A percentile compares a stretch with the other conserved stretches of the same genome.
Conservation (phyloP, 768 basidiomycete genomes). For the Russula compacta region DNA sequence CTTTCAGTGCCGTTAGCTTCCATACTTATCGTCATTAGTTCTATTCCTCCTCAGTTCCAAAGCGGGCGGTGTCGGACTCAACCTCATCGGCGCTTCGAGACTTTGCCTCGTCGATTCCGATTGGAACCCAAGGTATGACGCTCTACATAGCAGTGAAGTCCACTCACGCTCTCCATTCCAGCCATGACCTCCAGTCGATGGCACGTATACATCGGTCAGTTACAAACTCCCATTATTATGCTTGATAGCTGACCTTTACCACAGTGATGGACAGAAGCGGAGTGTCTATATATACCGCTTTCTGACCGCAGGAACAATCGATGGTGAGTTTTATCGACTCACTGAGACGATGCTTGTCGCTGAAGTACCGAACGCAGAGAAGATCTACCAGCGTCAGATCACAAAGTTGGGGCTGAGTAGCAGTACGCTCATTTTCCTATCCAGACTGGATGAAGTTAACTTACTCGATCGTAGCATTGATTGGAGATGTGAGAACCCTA, state of each 20-base stretch:
- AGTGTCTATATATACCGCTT: conserved; percentile 87
- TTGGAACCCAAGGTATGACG: conserved; percentile 78
- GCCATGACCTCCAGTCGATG: conserved; percentile 94
- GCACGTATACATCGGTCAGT: conserved; percentile 84
- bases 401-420: conserved; percentile 88
- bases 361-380: conserved; percentile 40
- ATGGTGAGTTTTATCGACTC: conserved; percentile 39
- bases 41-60: conserved; percentile 91
- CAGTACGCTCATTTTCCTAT: conserved; percentile 44
- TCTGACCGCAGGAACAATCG: conserved; percentile 81
- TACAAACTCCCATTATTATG: background rate
- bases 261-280: conserved; percentile 87
- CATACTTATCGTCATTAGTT: conserved; percentile 37
- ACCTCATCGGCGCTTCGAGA: conserved; percentile 84
- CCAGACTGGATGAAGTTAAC: conserved; percentile 1
- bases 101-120: conserved; percentile 83
- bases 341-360: background rate
- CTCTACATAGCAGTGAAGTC: background rate
- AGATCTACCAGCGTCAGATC: conserved; percentile 89
- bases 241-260: conserved; percentile 1
- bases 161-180: conserved; percentile 24
- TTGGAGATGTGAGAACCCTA: conserved; percentile 48
- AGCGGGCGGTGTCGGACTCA: conserved; percentile 91
- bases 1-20: background rate
- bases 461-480: conserved; percentile 41